Base-by-base conservation (phyloP, 768 basidiomycete species). In the Holtermannia corniformis region DNA sequence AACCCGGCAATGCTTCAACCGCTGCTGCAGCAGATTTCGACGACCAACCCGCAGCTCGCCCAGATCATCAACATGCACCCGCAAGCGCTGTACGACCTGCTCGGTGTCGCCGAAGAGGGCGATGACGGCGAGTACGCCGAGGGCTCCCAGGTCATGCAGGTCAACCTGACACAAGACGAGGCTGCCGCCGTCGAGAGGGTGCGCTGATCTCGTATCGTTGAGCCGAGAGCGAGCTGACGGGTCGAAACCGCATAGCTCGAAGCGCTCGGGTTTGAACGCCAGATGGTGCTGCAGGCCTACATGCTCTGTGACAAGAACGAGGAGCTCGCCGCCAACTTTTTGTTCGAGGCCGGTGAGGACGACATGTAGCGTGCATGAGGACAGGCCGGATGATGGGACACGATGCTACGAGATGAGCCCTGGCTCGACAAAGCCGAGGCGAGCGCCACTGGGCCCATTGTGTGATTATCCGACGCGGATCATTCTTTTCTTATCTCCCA, bases 261-360 rank as follows among this genome's bases (percentile, higher is more conserved):
- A 73, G 83, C 76, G 0, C 81, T 97, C 44, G 93, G 95, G 0
- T 97, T 99, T 72, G 72, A 86, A 16, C 80, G 88, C 40, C 78
- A 90, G 42, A 76, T 76, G 0, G 93, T 78, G n/a, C 74, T 92
- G 28, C 81, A 96, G 72, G 95, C 95, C 1, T 99, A 87, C 73
- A 57, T 73, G 51, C 55, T 72, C 10, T 96, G 92, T 72, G 95
- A 90, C 71, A 90, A 87, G 79, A 90, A 97, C 67, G 95, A 97
- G 74, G 90, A 96, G 67, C 74, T 92, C 19, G 91, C 95, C 7
- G 95, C 93, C 13, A 95, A 95, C 67, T 93, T 84, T 63, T 72
- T 96, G 62, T 92, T 96, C 58, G 91, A 93, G 61, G 64, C 74
- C 51, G 76, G 76, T 24, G 83, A 82, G 22, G 64, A 56, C n/a